These are phyloP conservation scores for Fusarium piperis DNA, from an alignment of 2,329 filamentous ascomycete genomes.

Conservation along the genomic window DNA sequence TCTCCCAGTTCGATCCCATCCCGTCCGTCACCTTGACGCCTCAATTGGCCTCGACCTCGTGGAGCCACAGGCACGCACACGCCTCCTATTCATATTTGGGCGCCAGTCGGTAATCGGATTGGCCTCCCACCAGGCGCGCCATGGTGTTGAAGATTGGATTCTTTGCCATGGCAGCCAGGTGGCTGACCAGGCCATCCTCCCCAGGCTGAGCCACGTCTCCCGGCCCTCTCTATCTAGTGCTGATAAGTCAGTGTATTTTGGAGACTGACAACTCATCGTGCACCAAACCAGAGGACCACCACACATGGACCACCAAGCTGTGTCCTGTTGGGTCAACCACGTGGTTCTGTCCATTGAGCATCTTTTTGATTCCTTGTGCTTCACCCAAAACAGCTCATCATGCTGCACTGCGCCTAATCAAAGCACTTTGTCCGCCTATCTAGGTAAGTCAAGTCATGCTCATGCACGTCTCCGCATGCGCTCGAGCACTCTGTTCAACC, in stretches of 20 bases:
- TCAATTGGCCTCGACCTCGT: not conserved
- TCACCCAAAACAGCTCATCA: not conserved
- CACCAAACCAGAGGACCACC: not conserved
- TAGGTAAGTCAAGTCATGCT: not conserved
- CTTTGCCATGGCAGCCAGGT: not conserved
- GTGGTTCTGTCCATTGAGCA: not conserved
- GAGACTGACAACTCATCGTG: slow-evolving; percentile 1
- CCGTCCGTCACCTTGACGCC: not conserved
- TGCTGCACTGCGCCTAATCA: not conserved
- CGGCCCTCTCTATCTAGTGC: not conserved
- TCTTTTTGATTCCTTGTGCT: not conserved
- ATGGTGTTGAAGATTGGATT: not conserved
- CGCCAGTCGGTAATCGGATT: not conserved
- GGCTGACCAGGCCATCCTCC: not conserved
- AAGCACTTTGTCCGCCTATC: not conserved
- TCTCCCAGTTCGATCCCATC: not conserved
- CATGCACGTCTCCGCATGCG: not conserved
- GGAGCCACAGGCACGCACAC: not conserved
- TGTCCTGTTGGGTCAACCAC: not conserved
- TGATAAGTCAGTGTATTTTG: not conserved
- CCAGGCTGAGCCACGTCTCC: not conserved
- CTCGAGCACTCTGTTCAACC: slow-evolving; percentile 1
- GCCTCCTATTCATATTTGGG: not conserved
- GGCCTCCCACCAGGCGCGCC: not conserved
- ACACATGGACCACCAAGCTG: not conserved